Evolutionary conservation across 768 basidiomycete species (phyloP), one percentile per base, ranked within the genome.

Genomic region (Naganishia antarctica): DNA sequence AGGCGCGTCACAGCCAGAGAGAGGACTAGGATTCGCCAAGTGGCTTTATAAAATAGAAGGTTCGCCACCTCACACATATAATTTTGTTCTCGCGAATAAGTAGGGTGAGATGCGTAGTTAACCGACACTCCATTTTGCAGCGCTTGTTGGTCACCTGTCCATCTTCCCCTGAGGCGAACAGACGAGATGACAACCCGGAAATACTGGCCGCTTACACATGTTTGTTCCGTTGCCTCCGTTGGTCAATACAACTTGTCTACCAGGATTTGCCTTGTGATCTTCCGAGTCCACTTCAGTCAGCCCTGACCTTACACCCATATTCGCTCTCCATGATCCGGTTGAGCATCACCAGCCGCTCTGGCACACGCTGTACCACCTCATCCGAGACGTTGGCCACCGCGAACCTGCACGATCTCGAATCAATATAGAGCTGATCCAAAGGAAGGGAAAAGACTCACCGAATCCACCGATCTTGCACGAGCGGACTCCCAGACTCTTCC

Each of bases 361-460:
- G 74, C 12, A 76, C 66, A 51, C 66, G 58, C 23, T 68, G 44
- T 1, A 79, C 66, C 7, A 68, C 69, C 13, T 83, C 84, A 57
- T 89, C 87, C 45, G 82, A 81, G n/a, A 89, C 83, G 74, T 89
- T 91, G 13, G 88, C 87, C 3, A 90, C 86, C 11, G 87, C 88
- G 74, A 91, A 87, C 60, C 89, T 81, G 34, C 34, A 37, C 46
- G 31, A 18, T 25, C 25, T 49, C 48, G 13, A 49, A 15, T 11
- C 12, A 13, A 23, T 49, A 49, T 11, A 49, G 13, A 11, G 12
- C 12, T 49, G 15, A 12, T 15, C 48, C 13, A 13, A 15, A 25
- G 12, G 25, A 32, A 57, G 16, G n/a, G n/a, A n/a, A n/a, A n/a
- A n/a, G 12, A 72, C 71, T 64, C 61, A 77, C 75, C 76, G 66